Evolutionary conservation across 73 alveolate species (phyloP), one percentile per base, ranked within the genome.

Genomic region (Paramecium octaurelia): DNA sequence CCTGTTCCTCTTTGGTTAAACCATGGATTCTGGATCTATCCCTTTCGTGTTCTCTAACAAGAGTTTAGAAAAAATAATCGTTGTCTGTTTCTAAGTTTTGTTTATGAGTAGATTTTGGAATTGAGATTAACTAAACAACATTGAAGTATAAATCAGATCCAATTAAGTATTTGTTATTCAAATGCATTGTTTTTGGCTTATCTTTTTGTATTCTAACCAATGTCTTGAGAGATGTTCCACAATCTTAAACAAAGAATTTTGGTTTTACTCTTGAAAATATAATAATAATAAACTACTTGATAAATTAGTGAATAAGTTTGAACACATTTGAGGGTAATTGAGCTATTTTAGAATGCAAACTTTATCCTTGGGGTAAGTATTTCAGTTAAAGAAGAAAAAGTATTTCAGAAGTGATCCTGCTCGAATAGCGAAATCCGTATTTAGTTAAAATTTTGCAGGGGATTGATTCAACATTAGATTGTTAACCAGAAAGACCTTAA

Each of bases 121-220:
- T 80, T 44, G 57, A 6, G 31, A 10, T 42, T 54, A 54, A 54
- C 69, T 54, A 54, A 54, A 54, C 69, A 54, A 80, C 75, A 80
- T 80, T 71, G 46, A 80, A 43, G 31, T 46, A 80, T 24, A 43
- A 31, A 24, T 80, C 91, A 4, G 91, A 43, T 31, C 91, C 91
- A 80, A 80, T 80, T n/a, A 80, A 23, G 29, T 80, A 80, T 8
- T 34, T 44, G 24, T 80, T 80, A 8, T 44, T 42, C 9, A 4
- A 1, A 1, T 31, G 4, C 18, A 80, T 48, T 8, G 0, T 64
- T 80, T 14, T 44, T 24, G 70, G 75, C 6, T 80, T 80, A 23
- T 80, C 91, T 42, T 44, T 80, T 48, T 44, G 14, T 2, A 80
- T 35, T 43, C 75, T 80, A 9, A 80, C 38, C n/a, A 31, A 80